Conservation (phyloP, 495 filamentous ascomycete genomes). For the Penicillium cinerascens region DNA sequence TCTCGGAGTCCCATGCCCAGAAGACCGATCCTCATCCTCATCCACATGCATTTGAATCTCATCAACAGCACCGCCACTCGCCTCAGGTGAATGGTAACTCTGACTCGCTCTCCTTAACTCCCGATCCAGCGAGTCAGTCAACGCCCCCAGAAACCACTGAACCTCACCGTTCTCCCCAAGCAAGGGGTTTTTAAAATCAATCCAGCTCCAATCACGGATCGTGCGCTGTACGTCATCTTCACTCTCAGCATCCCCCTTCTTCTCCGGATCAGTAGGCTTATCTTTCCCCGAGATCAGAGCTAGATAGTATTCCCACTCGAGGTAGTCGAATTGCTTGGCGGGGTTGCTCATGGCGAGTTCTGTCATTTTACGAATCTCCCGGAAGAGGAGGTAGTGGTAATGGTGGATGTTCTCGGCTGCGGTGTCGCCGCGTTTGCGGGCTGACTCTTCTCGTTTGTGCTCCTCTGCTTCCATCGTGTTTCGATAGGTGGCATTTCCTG, state of each 20-base stretch:
- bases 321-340: slow-evolving; percentile 67
- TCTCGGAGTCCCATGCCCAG: not conserved
- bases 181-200: slow-evolving; percentile 66
- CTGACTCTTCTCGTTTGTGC: slow-evolving; percentile 36
- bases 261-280: slow-evolving; percentile 36
- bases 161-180: slow-evolving; percentile 71
- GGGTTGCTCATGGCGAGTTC: slow-evolving; percentile 57
- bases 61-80: not conserved
- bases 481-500: not conserved
- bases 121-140: slow-evolving; percentile 52
- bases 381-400: slow-evolving; percentile 64
- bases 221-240: slow-evolving; percentile 16
- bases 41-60: not conserved
- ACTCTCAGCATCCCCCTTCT: not conserved
- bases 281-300: slow-evolving; percentile 66
- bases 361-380: slow-evolving; percentile 65
- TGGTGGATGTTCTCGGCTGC: slow-evolving; percentile 48
- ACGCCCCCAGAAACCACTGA: slow-evolving; percentile 73
- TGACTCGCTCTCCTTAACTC: slow-evolving; percentile 44
- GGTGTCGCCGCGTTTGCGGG: slow-evolving; percentile 40
- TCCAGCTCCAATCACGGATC: slow-evolving; percentile 64
- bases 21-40: not conserved
- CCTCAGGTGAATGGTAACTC: slow-evolving; percentile 9
- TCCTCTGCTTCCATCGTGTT: slow-evolving; percentile 30
- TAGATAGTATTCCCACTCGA: slow-evolving; percentile 81